phyloP scores from a whole-genome alignment of 495 filamentous ascomycete species.

The Xylaria sp. region DNA sequence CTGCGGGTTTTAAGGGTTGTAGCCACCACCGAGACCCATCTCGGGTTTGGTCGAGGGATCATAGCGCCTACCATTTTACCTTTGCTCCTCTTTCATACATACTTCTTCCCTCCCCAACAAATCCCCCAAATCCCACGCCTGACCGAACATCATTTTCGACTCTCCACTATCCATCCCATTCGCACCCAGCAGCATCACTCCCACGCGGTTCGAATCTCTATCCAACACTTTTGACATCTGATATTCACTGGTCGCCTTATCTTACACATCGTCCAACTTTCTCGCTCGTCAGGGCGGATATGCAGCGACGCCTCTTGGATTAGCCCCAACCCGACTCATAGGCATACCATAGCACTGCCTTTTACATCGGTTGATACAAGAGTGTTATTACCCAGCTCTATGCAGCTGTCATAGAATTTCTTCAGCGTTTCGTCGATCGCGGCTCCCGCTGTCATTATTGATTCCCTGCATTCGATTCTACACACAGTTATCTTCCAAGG shows the following conservation, averaged over 20 bases:
- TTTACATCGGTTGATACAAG: slow-evolving; percentile 22
- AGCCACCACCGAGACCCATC: background rate
- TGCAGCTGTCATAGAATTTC: slow-evolving; percentile 53
- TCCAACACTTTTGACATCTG: background rate
- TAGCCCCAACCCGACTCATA: slow-evolving; percentile 32
- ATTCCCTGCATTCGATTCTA: slow-evolving; percentile 8
- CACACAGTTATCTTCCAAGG: background rate
- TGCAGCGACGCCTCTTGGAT: slow-evolving; percentile 32
- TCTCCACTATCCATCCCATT: background rate
- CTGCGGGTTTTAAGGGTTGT: background rate
- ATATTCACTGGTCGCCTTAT: slow-evolving; percentile 16
- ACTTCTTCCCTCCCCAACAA: background rate
- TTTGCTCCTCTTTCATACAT: slow-evolving; percentile 14
- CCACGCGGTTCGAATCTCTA: background rate
- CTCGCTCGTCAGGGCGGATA: slow-evolving; percentile 35
- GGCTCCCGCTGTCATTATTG: slow-evolving; percentile 36
- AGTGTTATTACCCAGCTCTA: slow-evolving; percentile 35
- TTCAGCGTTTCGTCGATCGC: slow-evolving; percentile 49
- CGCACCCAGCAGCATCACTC: slow-evolving; percentile 1
- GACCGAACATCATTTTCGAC: background rate
- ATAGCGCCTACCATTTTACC: background rate
- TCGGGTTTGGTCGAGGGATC: slow-evolving; percentile 2
- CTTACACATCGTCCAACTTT: slow-evolving; percentile 25
- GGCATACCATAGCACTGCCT: slow-evolving; percentile 26
- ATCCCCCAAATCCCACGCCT: background rate